Base-by-base conservation (phyloP, 495 filamentous ascomycete species). In the Lasiosphaeria miniovina region DNA sequence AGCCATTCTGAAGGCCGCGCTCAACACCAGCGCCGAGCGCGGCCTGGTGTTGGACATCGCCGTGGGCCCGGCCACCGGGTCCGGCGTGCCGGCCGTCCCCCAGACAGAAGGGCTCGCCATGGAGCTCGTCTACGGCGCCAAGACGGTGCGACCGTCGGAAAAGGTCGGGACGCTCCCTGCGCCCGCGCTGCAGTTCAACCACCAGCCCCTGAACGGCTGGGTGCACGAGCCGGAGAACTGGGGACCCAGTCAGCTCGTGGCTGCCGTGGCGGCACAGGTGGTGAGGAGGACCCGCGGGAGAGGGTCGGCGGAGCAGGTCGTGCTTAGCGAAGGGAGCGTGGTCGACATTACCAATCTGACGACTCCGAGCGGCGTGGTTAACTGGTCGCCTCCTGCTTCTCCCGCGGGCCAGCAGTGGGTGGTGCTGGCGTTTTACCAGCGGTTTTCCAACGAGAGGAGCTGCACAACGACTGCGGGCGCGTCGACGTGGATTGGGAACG, bases 21-120 rank as follows among this genome's bases (percentile, higher is more conserved):
- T 81, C 4, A 50, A 72, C 31, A 71, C 75, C 2, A 65, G 72
- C 9, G 67, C 74, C 9, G 71, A 80, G 12, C 59, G 71, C 45
- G 75, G 69, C 0, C 50, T 83, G 12, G 48, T 71, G 8, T 72
- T 82, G 62, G 80, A 82, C 57, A 80, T 81, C 67, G 62, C 78
- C 0, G 33, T 82, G 9, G 80, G 81, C 4, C 73, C 81, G 0
- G 78, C 77, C 61, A 74, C 77, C 58, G 80, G 75, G 6, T 69
- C 75, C 45, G 80, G 81, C 48, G 77, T 82, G n/a, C 81, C 81
- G 6, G 48, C 57, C 15, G 53, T 12, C 54, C 65, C 57, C 57
- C 71, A 60, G 64, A 72, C 49, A 67, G 73, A 6, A 52, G 79
- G 33, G 65, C 69, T 45, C 71, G 76, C 74, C 68, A 78, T 63